phyloP scores from a whole-genome alignment of 345 rosid genomes.

The Citrus inodora region DNA sequence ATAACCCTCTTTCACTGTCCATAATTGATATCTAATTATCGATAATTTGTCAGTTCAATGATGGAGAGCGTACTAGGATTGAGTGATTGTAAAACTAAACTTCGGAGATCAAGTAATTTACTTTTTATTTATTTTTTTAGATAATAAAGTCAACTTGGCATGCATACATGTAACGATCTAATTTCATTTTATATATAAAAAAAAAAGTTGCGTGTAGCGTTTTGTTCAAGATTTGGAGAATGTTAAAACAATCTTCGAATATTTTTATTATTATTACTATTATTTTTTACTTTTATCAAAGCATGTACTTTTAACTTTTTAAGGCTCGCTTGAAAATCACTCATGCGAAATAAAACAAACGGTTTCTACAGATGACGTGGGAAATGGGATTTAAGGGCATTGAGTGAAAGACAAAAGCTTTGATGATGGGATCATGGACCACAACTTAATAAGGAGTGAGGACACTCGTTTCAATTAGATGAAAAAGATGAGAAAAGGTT shows the following conservation, averaged over 20 bases:
- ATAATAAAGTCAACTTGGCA: background rate
- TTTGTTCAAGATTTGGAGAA: background rate
- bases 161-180: background rate
- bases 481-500: constrained; percentile 10
- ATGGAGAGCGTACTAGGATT: background rate
- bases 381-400: background rate
- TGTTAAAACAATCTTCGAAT: background rate
- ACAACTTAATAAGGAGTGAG: constrained; percentile 3
- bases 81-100: background rate
- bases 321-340: background rate
- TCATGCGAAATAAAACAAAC: background rate
- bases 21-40: background rate
- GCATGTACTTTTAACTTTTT: background rate
- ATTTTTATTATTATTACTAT: too few species aligned
- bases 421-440: constrained; percentile 24
- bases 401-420: constrained; percentile 3
- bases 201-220: background rate
- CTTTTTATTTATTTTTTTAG: background rate
- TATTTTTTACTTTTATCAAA: background rate
- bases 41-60: background rate
- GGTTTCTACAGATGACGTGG: background rate
- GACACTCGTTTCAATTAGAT: constrained; percentile 16
- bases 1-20: background rate
- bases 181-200: background rate
- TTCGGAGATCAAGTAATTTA: background rate